phyloP scores from a whole-genome alignment of 2,329 filamentous ascomycete genomes.

The Cladosporium sp. region DNA sequence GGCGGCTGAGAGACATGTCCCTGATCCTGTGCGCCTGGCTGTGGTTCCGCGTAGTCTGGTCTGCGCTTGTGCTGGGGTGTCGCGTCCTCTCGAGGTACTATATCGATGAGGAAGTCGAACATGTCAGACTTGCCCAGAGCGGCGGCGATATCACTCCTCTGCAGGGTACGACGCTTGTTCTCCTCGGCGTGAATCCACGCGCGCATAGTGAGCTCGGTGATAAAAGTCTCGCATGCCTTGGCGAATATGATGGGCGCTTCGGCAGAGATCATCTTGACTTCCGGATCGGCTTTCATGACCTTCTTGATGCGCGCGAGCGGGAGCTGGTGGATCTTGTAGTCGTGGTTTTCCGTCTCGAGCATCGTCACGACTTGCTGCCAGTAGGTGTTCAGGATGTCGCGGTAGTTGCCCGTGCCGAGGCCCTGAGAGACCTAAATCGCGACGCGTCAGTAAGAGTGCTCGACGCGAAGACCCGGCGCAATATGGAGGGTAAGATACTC shows the following conservation, averaged over 20 bases:
- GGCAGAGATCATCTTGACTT: conserved; percentile 99
- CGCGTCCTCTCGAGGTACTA: conserved; percentile 93
- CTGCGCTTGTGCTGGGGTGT: conserved; percentile 76
- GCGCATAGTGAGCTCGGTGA: conserved; percentile 91
- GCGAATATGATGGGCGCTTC: conserved; percentile 97
- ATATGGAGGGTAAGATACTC: conserved; percentile 37
- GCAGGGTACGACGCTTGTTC: conserved; percentile 93
- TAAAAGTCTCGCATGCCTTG: conserved; percentile 98
- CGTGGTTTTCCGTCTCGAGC: conserved; percentile 90
- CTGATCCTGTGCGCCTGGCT: conserved; percentile 34
- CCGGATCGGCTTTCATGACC: conserved; percentile 98
- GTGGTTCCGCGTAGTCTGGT: conserved; percentile 46
- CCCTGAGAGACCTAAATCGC: conserved; percentile 82
- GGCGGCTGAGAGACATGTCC: conserved; percentile 37
- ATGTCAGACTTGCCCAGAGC: conserved; percentile 97
- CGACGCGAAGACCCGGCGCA: conserved; percentile 8
- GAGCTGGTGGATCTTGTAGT: conserved; percentile 97
- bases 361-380: conserved; percentile 99
- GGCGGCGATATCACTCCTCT: conserved; percentile 94
- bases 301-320: conserved; percentile 99
- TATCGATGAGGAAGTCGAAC: conserved; percentile 99
- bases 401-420: conserved; percentile 77
- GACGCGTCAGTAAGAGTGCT: neutral
- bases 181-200: conserved; percentile 99
- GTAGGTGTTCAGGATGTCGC: conserved; percentile 96